phyloP scores from a whole-genome alignment of 176 grass and related monocot species.

The Rhynchospora tenuis region DNA sequence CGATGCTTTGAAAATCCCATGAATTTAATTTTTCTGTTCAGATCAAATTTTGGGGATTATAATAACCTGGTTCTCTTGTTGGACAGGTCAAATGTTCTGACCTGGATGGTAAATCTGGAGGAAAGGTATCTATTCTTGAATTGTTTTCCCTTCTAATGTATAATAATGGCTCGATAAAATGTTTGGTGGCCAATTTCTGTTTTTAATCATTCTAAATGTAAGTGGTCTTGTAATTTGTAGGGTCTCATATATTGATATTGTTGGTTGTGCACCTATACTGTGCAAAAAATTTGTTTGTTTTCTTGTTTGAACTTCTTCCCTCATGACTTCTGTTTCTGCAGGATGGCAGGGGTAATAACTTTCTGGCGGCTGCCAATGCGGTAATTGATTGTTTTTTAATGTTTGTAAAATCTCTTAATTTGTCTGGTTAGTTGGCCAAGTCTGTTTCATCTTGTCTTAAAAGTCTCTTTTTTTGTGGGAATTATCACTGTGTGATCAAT shows the following conservation, averaged over 20 bases:
- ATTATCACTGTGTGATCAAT: neutral
- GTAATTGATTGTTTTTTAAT: slow-evolving; percentile 27
- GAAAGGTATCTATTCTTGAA: slow-evolving; percentile 49
- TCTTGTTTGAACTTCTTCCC: neutral
- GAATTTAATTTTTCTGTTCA: neutral
- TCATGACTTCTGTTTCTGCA: slow-evolving; percentile 7
- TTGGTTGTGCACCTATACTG: neutral
- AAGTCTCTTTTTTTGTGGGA: neutral
- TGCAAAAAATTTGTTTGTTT: neutral
- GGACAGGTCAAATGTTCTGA: slow-evolving; percentile 68
- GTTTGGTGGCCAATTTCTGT: neutral
- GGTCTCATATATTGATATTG: neutral
- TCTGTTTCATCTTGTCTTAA: neutral
- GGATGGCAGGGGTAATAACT: slow-evolving; percentile 30
- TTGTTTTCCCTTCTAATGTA: neutral
- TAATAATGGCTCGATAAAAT: neutral
- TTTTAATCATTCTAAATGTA: neutral
- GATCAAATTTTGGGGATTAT: neutral
- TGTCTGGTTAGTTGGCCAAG: neutral
- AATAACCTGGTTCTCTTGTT: slow-evolving; percentile 10
- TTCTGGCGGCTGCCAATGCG: slow-evolving; percentile 30
- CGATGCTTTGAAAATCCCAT: neutral
- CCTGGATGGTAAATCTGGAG: slow-evolving; percentile 48
- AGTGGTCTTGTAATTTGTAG: neutral
- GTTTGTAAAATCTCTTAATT: neutral